These are phyloP conservation scores for Nicotiana noctiflora DNA, from an alignment of 257 asterid species.

Conservation along the genomic window DNA sequence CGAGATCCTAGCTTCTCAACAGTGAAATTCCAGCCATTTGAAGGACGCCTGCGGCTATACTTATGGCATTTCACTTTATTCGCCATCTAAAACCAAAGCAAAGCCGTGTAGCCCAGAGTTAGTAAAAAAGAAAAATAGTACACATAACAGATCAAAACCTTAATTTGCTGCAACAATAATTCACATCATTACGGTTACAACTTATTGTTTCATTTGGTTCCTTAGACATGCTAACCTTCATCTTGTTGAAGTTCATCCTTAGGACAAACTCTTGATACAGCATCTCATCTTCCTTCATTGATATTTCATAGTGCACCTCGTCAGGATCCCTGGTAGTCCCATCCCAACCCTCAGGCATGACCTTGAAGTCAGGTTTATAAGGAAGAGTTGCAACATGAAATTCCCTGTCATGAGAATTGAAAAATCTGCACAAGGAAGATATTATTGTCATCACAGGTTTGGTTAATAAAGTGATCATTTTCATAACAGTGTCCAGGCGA, in stretches of 20 bases:
- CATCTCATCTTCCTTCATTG: conserved; percentile 91
- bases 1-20: conserved; percentile 78
- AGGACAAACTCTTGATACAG: conserved; percentile 78
- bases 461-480: not conserved
- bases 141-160: not conserved
- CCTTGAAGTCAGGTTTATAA: conserved; percentile 89
- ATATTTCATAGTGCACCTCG: conserved; percentile 92
- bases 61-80: conserved; percentile 75
- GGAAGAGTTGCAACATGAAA: conserved; percentile 93
- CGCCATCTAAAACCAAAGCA: conserved; percentile 36
- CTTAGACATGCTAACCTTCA: conserved; percentile 47
- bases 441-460: not conserved
- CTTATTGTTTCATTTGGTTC: not conserved
- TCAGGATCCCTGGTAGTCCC: conserved; percentile 94
- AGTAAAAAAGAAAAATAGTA: not conserved
- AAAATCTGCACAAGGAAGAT: conserved; percentile 53
- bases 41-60: conserved; percentile 87
- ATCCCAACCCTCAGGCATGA: conserved; percentile 99
- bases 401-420: conserved; percentile 70
- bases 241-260: conserved; percentile 72
- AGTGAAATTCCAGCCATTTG: conserved; percentile 77
- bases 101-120: not conserved
- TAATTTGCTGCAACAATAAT: not conserved
- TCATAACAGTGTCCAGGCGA: not conserved
- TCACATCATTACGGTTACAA: not conserved